Evolutionary conservation across 73 alveolate genomes (phyloP), one percentile per base, ranked within the genome.

Genomic region (Uronychia setigera): DNA sequence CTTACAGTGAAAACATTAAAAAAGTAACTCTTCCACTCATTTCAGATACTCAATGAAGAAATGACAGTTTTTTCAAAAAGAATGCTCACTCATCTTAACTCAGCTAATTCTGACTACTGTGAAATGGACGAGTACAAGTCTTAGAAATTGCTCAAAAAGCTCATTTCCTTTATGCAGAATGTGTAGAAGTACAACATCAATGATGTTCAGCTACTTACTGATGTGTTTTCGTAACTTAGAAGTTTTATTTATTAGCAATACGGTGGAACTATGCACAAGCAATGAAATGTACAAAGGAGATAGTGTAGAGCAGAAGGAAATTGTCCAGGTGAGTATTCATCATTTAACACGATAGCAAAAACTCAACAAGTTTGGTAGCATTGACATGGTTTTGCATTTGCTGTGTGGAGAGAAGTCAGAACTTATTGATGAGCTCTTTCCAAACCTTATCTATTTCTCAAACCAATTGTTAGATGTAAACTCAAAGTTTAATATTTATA

Each of bases 371-470:
- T 28, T 83, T 31, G 90, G 90, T 1, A 84, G 84, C 0, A 82
- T 83, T 26, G 35, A 83, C 33, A 75, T 83, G 84, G 80, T 83
- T 1, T 60, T 83, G 19, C 79, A 83, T 1, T 31, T 83, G 79
- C 60, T 83, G 90, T 83, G 90, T 31, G 30, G 84, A 5, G 90
- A 83, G 30, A 75, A 74, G 35, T 60, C 74, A 60, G 85, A 83
- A 27, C 27, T 59, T 26, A 76, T 74, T 32, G 90, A 83, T 76
- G 90, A 83, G 46, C 32, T 83, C 28, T 83, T 83, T 82, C 90
- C 90, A 1, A n/a, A 83, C 19, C 33, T 83, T 28, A 35, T 83
- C n/a, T 30, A 75, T 28, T 83, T 83, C 76, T 29, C 90, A 29
- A 83, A 83, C 34, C 32, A 80, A 28, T 74, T 83, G n/a, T 60